These are phyloP conservation scores for Scenedesmus sp. DNA, from an alignment of 163 green algal species.

Conservation along the genomic window DNA sequence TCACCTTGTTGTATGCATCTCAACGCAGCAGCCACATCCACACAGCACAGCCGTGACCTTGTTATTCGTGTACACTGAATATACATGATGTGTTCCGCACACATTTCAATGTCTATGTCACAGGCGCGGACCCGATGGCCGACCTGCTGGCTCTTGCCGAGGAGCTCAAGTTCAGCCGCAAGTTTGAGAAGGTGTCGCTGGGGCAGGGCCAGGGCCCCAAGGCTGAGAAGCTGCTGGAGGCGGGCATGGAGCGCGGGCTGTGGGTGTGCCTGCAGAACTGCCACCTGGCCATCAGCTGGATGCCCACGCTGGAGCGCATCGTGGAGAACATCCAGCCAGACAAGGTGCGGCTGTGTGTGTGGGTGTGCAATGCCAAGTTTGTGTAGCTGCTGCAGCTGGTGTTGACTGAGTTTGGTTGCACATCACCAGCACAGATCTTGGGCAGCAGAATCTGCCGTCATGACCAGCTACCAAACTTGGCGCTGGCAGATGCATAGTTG, in stretches of 20 bases:
- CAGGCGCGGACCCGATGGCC: constrained; percentile 83
- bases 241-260: constrained; percentile 82
- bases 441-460: too few species aligned
- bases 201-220: constrained; percentile 88
- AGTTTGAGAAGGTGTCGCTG: constrained; percentile 89
- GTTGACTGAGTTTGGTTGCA: background rate
- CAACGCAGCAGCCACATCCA: background rate
- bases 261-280: constrained; percentile 91
- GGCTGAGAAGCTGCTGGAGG: constrained; percentile 75
- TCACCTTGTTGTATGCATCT: background rate
- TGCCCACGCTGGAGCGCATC: constrained; percentile 87
- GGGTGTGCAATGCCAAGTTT: background rate
- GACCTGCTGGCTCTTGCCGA: constrained; percentile 86
- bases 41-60: background rate
- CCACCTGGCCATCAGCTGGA: constrained; percentile 82
- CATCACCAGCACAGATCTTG: too few species aligned
- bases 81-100: too few species aligned
- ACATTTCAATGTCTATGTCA: background rate
- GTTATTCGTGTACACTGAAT: too few species aligned
- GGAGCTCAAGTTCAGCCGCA: constrained; percentile 82
- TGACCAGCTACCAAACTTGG: too few species aligned
- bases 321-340: constrained; percentile 84
- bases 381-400: background rate
- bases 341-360: constrained; percentile 48
- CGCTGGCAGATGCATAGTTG: too few species aligned